Conservation (phyloP, 495 filamentous ascomycete genomes). For the Xylaria grammica region DNA sequence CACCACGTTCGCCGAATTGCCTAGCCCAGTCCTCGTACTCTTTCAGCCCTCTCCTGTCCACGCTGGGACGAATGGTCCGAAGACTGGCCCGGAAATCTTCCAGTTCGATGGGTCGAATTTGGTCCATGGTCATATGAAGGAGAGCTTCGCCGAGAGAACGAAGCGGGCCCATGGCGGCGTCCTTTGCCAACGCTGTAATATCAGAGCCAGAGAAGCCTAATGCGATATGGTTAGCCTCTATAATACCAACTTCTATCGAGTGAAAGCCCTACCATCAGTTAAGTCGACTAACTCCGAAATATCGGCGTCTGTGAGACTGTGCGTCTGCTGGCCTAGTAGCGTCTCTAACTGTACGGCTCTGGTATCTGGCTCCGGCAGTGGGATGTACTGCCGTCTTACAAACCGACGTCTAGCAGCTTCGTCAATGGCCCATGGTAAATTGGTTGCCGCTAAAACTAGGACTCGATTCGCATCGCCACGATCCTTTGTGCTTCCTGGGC, state of each 20-base stretch:
- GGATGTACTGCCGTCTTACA: conserved; percentile 94
- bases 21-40: conserved; percentile 93
- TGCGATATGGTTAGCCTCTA: conserved; percentile 18
- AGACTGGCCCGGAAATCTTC: conserved; percentile 87
- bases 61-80: conserved; percentile 85
- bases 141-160: conserved; percentile 89
- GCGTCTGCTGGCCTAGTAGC: conserved; percentile 84
- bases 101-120: conserved; percentile 86
- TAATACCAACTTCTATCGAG: neutral
- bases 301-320: conserved; percentile 74
- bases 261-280: conserved; percentile 73
- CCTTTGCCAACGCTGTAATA: conserved; percentile 96
- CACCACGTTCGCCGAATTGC: conserved; percentile 91
- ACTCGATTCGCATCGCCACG: conserved; percentile 89
- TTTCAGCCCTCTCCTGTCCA: conserved; percentile 80
- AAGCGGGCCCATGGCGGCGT: conserved; percentile 97
- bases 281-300: conserved; percentile 76
- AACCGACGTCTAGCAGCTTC: conserved; percentile 92
- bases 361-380: conserved; percentile 83
- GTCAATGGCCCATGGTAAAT: conserved; percentile 97
- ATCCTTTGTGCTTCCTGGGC: conserved; percentile 43
- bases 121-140: conserved; percentile 87
- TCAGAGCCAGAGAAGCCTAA: conserved; percentile 95
- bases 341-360: conserved; percentile 76
- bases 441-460: conserved; percentile 93